Evolutionary conservation across 345 rosid genomes (phyloP).

Genomic region (Eucalyptus rudis): DNA sequence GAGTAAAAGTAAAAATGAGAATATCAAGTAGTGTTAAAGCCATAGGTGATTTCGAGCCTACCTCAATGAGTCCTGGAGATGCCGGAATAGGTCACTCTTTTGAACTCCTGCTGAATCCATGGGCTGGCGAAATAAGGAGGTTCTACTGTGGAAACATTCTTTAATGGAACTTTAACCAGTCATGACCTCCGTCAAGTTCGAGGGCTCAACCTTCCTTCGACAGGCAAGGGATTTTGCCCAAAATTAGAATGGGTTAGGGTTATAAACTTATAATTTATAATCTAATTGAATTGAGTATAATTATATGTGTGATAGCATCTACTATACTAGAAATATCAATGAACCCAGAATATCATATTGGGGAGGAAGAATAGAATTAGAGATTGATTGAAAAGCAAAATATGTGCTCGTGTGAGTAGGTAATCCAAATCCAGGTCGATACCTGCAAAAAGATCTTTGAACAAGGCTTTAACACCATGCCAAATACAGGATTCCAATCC

Average conservation of each 20-base stretch:
- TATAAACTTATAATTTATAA: background rate
- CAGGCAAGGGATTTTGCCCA: background rate
- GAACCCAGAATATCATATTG: background rate
- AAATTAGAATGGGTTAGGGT: background rate
- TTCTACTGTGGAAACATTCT: background rate
- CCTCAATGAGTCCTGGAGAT: background rate
- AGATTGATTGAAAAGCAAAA: background rate
- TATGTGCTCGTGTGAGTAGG: background rate
- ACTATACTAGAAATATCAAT: background rate
- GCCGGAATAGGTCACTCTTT: background rate
- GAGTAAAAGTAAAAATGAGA: background rate
- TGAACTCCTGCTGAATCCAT: accelerated
- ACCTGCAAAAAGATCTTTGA: background rate
- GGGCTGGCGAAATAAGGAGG: background rate
- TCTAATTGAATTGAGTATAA: background rate
- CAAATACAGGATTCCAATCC: background rate
- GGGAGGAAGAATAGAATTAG: background rate
- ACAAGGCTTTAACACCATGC: accelerated
- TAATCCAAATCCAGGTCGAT: background rate
- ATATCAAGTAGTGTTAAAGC: background rate
- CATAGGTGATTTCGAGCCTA: background rate
- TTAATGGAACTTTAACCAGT: background rate
- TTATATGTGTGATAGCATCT: background rate
- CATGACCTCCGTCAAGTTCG: background rate
- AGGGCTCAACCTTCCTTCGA: background rate